Conservation (phyloP, 495 filamentous ascomycete genomes). For the Penicillium waksmanii region DNA sequence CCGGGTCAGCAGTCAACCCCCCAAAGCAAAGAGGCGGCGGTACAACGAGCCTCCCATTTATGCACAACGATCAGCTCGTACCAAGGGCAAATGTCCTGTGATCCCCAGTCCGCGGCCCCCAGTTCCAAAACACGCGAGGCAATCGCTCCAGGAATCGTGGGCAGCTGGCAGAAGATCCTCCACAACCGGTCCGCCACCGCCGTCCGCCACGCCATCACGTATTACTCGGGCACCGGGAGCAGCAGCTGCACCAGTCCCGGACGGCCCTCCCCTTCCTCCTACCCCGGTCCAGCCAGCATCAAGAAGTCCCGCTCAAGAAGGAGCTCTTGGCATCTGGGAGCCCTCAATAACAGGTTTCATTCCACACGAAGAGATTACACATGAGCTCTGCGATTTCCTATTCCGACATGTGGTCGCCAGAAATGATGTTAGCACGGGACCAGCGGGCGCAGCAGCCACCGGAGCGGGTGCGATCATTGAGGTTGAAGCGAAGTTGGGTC, state of each 20-base stretch:
- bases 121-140: slow-evolving; percentile 40
- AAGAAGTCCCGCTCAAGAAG: slow-evolving; percentile 18
- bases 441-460: slow-evolving; percentile 48
- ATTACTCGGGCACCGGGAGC: slow-evolving; percentile 25
- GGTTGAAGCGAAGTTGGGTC: slow-evolving; percentile 90
- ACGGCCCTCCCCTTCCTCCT: slow-evolving; percentile 16
- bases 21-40: slow-evolving; percentile 42
- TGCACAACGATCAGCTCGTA: slow-evolving; percentile 45
- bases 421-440: slow-evolving; percentile 51
- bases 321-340: slow-evolving; percentile 69
- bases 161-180: slow-evolving; percentile 30
- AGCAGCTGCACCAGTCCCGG: slow-evolving; percentile 16
- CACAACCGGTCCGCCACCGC: slow-evolving; percentile 24
- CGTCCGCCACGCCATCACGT: slow-evolving; percentile 24
- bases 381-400: slow-evolving; percentile 73
- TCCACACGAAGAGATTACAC: slow-evolving; percentile 69
- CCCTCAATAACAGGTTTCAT: slow-evolving; percentile 66
- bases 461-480: slow-evolving; percentile 76
- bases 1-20: slow-evolving; percentile 31
- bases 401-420: slow-evolving; percentile 67
- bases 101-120: slow-evolving; percentile 42
- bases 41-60: slow-evolving; percentile 53
- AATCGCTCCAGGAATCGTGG: slow-evolving; percentile 31
- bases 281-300: slow-evolving; percentile 12
- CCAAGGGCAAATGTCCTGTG: slow-evolving; percentile 39